Conservation (phyloP, 176 grass and related monocot genomes). For the Carex littledalei region DNA sequence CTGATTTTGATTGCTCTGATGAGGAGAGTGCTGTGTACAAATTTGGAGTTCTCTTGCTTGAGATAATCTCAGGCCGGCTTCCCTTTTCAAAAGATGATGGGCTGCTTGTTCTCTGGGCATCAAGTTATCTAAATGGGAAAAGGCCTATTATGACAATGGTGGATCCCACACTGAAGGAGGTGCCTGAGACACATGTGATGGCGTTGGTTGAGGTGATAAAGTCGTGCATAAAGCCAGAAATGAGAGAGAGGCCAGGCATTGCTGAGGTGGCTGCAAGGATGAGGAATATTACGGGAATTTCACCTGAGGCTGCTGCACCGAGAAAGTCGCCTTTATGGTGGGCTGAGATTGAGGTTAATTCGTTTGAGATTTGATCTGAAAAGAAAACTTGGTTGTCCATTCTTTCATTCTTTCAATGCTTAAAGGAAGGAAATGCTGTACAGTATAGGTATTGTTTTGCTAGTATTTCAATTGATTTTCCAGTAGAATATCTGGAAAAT, state of each 20-base stretch:
- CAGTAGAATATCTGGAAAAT: neutral
- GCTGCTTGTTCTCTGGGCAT: conserved; percentile 78
- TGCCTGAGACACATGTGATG: conserved; percentile 41
- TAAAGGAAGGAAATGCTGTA: conserved; percentile 14
- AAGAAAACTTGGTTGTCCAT: neutral
- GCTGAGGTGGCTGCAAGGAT: conserved; percentile 44
- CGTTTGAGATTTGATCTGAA: conserved; percentile 19
- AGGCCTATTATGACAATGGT: conserved; percentile 54
- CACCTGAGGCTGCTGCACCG: conserved; percentile 41
- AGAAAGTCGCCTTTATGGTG: conserved; percentile 59
- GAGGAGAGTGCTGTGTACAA: conserved; percentile 48
- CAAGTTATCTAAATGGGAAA: conserved; percentile 55
- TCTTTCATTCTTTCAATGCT: conserved; percentile 18
- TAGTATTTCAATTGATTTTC: neutral
- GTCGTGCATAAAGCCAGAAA: conserved; percentile 48
- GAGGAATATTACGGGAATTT: conserved; percentile 57
- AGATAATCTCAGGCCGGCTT: conserved; percentile 81
- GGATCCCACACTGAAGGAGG: conserved; percentile 59
- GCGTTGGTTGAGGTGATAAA: conserved; percentile 46
- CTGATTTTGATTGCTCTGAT: conserved; percentile 26
- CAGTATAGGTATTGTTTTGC: conserved; percentile 10
- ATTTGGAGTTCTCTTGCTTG: conserved; percentile 78
- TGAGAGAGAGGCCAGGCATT: conserved; percentile 37
- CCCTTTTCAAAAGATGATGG: conserved; percentile 72
- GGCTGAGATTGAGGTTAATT: conserved; percentile 85